These are phyloP conservation scores for Trichoderma reesei DNA, from an alignment of 495 filamentous ascomycete species.

Conservation along the genomic window DNA sequence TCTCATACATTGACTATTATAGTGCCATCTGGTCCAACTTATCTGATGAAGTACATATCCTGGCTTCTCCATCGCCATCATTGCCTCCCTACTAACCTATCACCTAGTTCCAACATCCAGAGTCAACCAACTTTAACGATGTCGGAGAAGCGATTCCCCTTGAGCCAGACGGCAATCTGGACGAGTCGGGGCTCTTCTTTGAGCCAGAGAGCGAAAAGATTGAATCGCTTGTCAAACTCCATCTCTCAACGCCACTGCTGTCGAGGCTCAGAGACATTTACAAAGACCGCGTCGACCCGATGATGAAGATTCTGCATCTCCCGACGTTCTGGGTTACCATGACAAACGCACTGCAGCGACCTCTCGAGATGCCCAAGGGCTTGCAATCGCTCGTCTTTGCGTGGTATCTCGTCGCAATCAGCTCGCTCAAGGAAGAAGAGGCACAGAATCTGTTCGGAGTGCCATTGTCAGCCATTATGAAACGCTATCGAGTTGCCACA, in stretches of 20 bases:
- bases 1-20: background rate
- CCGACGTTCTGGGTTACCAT: constrained; percentile 49
- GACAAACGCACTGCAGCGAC: constrained; percentile 29
- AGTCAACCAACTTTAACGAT: background rate
- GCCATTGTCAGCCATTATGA: constrained; percentile 28
- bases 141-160: background rate
- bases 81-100: background rate
- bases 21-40: background rate
- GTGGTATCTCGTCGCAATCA: constrained; percentile 40
- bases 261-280: constrained; percentile 24
- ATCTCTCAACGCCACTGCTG: background rate
- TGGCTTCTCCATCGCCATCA: background rate
- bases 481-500: constrained; percentile 31
- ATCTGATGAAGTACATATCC: background rate
- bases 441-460: constrained; percentile 38
- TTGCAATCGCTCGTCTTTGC: constrained; percentile 43
- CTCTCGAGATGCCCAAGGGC: constrained; percentile 35
- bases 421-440: constrained; percentile 40
- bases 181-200: background rate
- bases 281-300: constrained; percentile 54
- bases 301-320: constrained; percentile 59
- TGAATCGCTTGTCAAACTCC: background rate
- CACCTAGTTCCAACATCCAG: background rate
- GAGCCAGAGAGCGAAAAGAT: background rate
- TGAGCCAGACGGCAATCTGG: background rate